phyloP scores from a whole-genome alignment of 805 yeast genomes.

The Starmerella sirachaensis region DNA sequence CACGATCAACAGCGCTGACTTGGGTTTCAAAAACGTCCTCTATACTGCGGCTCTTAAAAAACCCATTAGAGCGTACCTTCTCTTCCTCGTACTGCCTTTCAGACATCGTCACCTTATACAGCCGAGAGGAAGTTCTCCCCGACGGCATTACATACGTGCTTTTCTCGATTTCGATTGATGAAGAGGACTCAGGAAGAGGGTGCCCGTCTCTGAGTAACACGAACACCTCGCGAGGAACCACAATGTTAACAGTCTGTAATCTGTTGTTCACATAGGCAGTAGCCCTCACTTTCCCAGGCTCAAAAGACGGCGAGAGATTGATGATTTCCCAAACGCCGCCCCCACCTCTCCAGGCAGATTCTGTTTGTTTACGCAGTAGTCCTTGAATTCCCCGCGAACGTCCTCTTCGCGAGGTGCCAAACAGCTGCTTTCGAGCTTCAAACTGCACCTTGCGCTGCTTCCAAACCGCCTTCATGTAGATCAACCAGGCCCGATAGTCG shows the following conservation, averaged over 20 bases:
- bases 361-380: conserved; percentile 67
- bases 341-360: conserved; percentile 42
- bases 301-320: conserved; percentile 41
- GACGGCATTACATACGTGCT: conserved; percentile 56
- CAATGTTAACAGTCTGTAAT: conserved; percentile 60
- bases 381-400: conserved; percentile 44
- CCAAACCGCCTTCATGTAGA: conserved; percentile 84
- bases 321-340: conserved; percentile 74
- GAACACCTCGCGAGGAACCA: conserved; percentile 61
- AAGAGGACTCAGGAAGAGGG: conserved; percentile 9
- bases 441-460: conserved; percentile 58
- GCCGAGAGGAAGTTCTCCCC: conserved; percentile 38
- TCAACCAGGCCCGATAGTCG: conserved; percentile 39
- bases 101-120: conserved; percentile 57
- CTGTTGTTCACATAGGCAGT: conserved; percentile 55
- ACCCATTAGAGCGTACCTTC: conserved; percentile 42
- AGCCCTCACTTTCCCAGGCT: conserved; percentile 69
- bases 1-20: conserved; percentile 55
- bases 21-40: conserved; percentile 68
- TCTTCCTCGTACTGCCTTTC: conserved; percentile 52
- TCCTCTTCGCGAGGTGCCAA: conserved; percentile 43
- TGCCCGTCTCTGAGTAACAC: conserved; percentile 41
- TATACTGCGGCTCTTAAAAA: conserved; percentile 50
- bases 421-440: conserved; percentile 58
- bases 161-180: conserved; percentile 33